Conservation (phyloP, 2,329 filamentous ascomycete species). For the Penicillium brevicompactum region DNA sequence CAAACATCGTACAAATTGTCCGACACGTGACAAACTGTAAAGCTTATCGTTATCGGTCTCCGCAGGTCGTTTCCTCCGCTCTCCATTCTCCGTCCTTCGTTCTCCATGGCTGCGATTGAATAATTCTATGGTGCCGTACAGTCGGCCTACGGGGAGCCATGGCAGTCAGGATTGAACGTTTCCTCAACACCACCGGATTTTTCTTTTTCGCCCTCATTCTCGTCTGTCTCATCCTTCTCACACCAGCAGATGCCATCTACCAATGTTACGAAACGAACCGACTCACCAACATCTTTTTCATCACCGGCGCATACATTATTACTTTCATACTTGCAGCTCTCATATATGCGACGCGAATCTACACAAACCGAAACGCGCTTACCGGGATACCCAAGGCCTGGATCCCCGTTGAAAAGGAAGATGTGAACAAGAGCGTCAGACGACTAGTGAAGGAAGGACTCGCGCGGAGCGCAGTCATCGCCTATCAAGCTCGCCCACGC, state of each 20-base stretch:
- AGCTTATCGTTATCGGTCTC: conserved; percentile 9
- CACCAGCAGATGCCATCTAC: conserved; percentile 78
- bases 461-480: conserved; percentile 75
- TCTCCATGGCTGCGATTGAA: neutral
- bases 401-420: conserved; percentile 82
- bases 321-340: conserved; percentile 71
- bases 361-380: conserved; percentile 78
- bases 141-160: conserved; percentile 27
- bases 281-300: conserved; percentile 79
- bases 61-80: neutral
- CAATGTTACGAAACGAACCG: conserved; percentile 70
- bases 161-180: conserved; percentile 62
- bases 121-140: conserved; percentile 11
- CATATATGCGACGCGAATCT: conserved; percentile 81
- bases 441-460: conserved; percentile 74
- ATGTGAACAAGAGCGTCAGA: conserved; percentile 74
- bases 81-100: neutral
- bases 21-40: conserved; percentile 4
- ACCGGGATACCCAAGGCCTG: conserved; percentile 82
- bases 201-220: conserved; percentile 74
- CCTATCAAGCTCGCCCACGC: conserved; percentile 74
- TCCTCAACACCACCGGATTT: conserved; percentile 81
- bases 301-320: conserved; percentile 73
- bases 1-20: neutral
- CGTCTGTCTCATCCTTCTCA: conserved; percentile 72